These are phyloP conservation scores for Lactarius evosmus DNA, from an alignment of 768 basidiomycete species.

Conservation along the genomic window DNA sequence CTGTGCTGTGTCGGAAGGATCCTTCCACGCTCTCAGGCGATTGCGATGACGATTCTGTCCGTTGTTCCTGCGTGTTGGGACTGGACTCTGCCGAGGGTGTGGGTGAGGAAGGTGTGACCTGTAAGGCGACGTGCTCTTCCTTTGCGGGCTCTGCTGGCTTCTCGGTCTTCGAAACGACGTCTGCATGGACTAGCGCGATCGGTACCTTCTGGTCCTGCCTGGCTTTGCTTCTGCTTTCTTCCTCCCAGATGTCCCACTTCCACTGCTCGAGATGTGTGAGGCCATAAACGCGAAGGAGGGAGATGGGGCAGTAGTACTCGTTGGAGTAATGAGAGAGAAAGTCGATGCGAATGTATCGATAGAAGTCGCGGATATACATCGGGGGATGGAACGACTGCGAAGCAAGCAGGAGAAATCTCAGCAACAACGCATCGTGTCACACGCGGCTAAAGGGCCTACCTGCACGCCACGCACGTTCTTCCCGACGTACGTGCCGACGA, in stretches of 20 bases:
- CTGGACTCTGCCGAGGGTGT: background rate
- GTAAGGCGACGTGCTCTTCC: background rate
- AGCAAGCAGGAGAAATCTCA: slow-evolving; percentile 9
- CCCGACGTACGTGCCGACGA: slow-evolving; percentile 80
- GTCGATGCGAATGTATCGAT: slow-evolving; percentile 90
- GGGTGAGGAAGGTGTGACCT: background rate
- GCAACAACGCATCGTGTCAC: background rate
- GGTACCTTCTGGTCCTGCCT: slow-evolving; percentile 38
- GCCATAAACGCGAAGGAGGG: slow-evolving; percentile 89
- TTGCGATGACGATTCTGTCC: background rate
- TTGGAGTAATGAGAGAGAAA: slow-evolving; percentile 91
- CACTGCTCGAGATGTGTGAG: slow-evolving; percentile 95
- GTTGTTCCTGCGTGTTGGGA: background rate
- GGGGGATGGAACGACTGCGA: slow-evolving; percentile 74
- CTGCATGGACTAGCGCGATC: slow-evolving; percentile 27
- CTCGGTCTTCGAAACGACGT: slow-evolving; percentile 30
- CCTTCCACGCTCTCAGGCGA: slow-evolving; percentile 1
- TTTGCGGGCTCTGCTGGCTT: slow-evolving; percentile 20
- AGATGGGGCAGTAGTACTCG: slow-evolving; percentile 96
- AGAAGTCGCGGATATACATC: slow-evolving; percentile 73
- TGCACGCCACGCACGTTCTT: slow-evolving; percentile 91
- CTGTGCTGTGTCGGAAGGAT: slow-evolving; percentile 22
- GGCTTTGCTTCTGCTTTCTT: slow-evolving; percentile 58
- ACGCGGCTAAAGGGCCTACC: slow-evolving; percentile 43
- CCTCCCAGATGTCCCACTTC: slow-evolving; percentile 87